Percentiles rank a stretch among this genome's conserved stretches.
Evolutionary conservation across 805 yeast genomes (phyloP).

Genomic region (Wickerhamiella qilinensis): DNA sequence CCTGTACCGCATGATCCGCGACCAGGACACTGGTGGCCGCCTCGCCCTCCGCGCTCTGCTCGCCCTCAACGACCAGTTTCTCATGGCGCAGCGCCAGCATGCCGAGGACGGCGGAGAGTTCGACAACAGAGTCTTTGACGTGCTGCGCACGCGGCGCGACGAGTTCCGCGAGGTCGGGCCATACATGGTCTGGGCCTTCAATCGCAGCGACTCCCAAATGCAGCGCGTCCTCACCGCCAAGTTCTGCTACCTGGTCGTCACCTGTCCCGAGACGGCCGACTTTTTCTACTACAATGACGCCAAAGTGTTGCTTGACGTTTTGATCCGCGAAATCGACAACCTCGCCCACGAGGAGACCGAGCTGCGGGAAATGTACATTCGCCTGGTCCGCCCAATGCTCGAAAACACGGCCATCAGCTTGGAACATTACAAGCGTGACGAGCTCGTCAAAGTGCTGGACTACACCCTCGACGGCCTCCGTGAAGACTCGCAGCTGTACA

Average conservation of each 20-base stretch:
- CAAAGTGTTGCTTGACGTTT: conserved; percentile 67
- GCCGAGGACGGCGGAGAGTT: too few species aligned
- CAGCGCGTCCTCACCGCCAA: conserved; percentile 67
- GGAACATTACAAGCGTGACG: conserved; percentile 42
- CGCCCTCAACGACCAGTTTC: conserved; percentile 74
- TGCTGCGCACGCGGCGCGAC: conserved; percentile 30
- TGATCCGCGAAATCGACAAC: conserved; percentile 63
- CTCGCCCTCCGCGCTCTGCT: conserved; percentile 56
- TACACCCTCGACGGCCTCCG: conserved; percentile 5
- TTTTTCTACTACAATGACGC: conserved; percentile 71
- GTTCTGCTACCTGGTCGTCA: conserved; percentile 56
- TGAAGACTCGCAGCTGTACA: background rate
- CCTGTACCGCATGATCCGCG: background rate
- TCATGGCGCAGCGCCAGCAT: conserved; percentile 32
- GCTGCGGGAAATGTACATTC: conserved; percentile 51
- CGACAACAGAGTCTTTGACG: conserved; percentile 38
- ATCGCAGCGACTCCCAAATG: conserved; percentile 52
- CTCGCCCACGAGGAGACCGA: conserved; percentile 40
- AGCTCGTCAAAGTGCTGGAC: conserved; percentile 33
- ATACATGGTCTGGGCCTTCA: conserved; percentile 56
- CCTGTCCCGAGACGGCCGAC: conserved; percentile 46
- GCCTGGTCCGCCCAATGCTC: conserved; percentile 59
- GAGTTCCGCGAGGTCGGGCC: conserved; percentile 44
- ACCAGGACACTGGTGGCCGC: background rate
- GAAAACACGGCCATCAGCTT: conserved; percentile 43